Evolutionary conservation across 768 basidiomycete genomes (phyloP), one percentile per base, ranked within the genome.

Genomic region (Termitomyces sp.): DNA sequence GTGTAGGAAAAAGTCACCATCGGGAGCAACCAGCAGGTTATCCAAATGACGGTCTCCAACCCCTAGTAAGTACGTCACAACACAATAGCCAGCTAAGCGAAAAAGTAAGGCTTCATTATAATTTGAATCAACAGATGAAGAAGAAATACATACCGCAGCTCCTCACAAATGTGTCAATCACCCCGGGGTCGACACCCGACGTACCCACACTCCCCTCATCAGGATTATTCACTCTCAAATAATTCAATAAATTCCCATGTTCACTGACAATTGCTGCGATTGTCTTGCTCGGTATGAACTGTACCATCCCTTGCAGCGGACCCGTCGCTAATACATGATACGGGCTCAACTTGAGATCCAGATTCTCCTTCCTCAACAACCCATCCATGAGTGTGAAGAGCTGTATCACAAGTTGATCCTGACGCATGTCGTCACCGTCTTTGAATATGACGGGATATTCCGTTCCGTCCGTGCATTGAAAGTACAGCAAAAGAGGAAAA

Each of bases 351-450:
- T 93, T 92, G 58, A 98, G 76, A 68, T 98, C 97, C 54, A 99
- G 72, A 69, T 97, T 97, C 76, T 98, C 97, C 73, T 95, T 96
- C 58, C 94, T 78, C 61, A 98, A 74, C 27, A 99, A 73, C 50
- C 91, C 81, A 69, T 99, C 95, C 97, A 99, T 99, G 30, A 99
- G 84, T 16, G 95, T 97, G 72, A 99, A 95, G n/a, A 98, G 80
- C 72, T 99, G 97, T 52, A 98, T 89, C 30, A 98, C 95, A 39
- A 99, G 84, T 71, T 99, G 97, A 69, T 99, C 97, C 72, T 99
- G 97, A 22, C 97, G 87, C 81, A 98, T 89, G 69, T 99, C 97
- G 69, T 98, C 97, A 15, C 97, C 97, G 65, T 98, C 95, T 73
- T 98, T 99, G 81, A 98, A 98, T 60, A 99, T 98, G 54, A 98